Base-by-base conservation (phyloP, 371 early-diverging fungal species). In the Mycotypha africana region DNA sequence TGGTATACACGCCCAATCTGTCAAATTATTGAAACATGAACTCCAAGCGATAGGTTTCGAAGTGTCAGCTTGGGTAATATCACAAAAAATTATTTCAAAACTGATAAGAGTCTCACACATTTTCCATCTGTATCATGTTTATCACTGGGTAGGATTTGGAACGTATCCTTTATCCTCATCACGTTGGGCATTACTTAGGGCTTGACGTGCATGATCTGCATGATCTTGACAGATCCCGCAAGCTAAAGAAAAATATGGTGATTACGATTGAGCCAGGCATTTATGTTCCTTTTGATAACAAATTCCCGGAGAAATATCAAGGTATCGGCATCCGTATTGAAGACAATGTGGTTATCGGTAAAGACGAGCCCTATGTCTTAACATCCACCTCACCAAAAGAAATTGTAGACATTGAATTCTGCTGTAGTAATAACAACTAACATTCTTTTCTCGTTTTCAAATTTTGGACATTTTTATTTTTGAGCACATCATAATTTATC, bases 311-410 rank as follows among this genome's bases (percentile, higher is more conserved):
- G 40, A 68, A 84, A 52, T 94, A 85, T 56, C 91, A 89, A 32
- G 93, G 93, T 2, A 90, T 92, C 45, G 96, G 94, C 12, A 88
- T 98, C 26, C 86, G 98, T 36, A 95, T 98, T 37, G 98, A 98
- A 58, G 98, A 98, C 58, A 88, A 96, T 62, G 81, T 97, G 2
- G 81, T 85, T 7, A 78, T 98, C 43, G 82, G 82, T 5, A 73
- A 78, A 41, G 65, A 72, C n/a, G 77, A 78, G 2, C 85, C 89
- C 4, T 67, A 77, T 26, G 80, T 91, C 0, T 70, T 94, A 28
- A 87, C 86, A 12, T 74, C 73, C 9, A 78, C 72, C 2, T 85
- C 91, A 11, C 96, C 95, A 16, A 95, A 94, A 64, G 88, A 90
- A 50, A 63, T 95, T 22, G 84, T 72, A 5, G 97, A 95, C 50